Base-by-base conservation (phyloP, 2,329 filamentous ascomycete species). In the Claviceps sp. region DNA sequence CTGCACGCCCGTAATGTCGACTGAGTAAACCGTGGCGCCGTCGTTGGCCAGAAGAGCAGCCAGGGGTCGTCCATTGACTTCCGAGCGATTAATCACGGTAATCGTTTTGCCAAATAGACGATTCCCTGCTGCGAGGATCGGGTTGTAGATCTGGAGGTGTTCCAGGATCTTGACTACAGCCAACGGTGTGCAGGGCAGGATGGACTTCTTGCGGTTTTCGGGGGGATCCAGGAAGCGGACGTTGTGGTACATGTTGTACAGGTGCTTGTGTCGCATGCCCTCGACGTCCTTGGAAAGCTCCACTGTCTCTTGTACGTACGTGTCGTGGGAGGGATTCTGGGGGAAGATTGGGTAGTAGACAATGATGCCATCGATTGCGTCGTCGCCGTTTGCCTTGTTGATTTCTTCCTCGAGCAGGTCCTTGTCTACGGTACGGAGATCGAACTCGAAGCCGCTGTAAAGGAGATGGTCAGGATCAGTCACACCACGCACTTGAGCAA, bases 211-310 rank as follows among this genome's bases (percentile, higher is more conserved):
- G 53, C 74, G 76, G 67, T 88, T 86, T 44, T 76, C 68, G 4
- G 85, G 84, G 23, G 82, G 74, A 69, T 98, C 93, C 52, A 98
- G 77, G 73, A 90, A 97, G 58, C 93, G 88, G 61, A 95, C 81
- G 72, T 98, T 98, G 75, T 96, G 87, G 72, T 97, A 98, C 90
- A 98, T 96, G 78, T 98, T 98, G 79, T 91, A 90, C 64, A 97
- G 85, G 71, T 97, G 90, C 64, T 83, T 84, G 70, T 96, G 91
- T 60, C 85, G 88, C 53, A 98, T 80, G 38, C 93, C 93, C 69
- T 98, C 93, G 58, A 98, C 91, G 63, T 98, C 93, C 70, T 98
- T 97, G 67, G 79, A 72, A 44, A 95, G 78, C 52, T 88, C 83
- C 52, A 96, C 89, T 3, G 94, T 88, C 71, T 96, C 90, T 71